Evolutionary conservation across 768 basidiomycete genomes (phyloP).

Genomic region (Suillus sp.): DNA sequence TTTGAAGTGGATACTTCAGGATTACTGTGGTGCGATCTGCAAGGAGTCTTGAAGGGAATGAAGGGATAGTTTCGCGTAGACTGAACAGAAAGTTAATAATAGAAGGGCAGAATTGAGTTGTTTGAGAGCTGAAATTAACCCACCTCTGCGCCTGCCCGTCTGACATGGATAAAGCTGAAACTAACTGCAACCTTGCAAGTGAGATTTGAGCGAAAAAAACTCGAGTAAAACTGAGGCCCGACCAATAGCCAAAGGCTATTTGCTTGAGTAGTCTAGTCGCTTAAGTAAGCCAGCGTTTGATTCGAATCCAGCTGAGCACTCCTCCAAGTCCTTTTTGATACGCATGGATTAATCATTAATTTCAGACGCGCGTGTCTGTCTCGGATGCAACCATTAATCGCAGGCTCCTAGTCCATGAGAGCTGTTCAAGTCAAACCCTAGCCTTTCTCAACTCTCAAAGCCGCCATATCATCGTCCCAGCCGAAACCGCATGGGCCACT

Average conservation of each 20-base stretch:
- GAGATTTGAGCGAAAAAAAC: no score
- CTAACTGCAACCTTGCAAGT: no score
- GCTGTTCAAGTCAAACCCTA: neutral
- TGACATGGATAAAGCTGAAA: neutral
- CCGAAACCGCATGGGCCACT: no score
- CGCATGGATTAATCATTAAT: no score
- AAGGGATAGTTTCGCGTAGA: conserved; percentile 10
- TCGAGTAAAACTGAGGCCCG: no score
- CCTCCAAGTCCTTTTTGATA: no score
- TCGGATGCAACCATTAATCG: neutral
- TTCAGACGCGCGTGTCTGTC: neutral
- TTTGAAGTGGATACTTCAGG: conserved; percentile 8
- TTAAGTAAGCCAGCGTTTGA: no score
- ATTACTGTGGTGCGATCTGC: neutral
- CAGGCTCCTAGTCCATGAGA: neutral
- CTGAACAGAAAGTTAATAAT: neutral
- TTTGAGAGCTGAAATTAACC: neutral
- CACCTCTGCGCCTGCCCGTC: neutral
- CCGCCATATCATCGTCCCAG: neutral
- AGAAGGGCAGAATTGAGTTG: neutral
- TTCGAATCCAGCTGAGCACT: no score
- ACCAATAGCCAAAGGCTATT: no score
- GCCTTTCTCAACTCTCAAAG: neutral
- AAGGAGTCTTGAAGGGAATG: conserved; percentile 11
- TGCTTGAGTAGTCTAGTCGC: no score